Evolutionary conservation across 352 stramenopile genomes (phyloP), one percentile per base, ranked within the genome.

Genomic region (Phytophthora podocarpi): DNA sequence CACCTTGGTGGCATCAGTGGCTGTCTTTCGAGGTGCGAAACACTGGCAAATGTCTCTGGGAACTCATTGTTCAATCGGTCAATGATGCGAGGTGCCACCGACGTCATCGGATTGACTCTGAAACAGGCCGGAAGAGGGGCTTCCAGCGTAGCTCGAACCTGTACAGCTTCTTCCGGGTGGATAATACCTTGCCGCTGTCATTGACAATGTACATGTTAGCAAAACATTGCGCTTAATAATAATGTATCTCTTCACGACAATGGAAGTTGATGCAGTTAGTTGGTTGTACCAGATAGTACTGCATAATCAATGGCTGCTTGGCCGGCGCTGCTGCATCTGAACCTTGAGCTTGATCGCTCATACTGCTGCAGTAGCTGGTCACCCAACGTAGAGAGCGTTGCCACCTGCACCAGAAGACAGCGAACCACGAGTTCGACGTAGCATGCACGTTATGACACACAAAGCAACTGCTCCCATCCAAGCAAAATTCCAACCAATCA

Each of bases 211-310:
- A 41, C 39, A 32, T 46, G 56, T 43, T 4, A 41, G 28, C 12
- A 41, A n/a, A n/a, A n/a, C n/a, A n/a, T n/a, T n/a, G n/a, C n/a
- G n/a, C n/a, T n/a, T n/a, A n/a, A n/a, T n/a, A n/a, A n/a, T n/a
- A n/a, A n/a, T n/a, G n/a, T n/a, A n/a, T n/a, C n/a, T n/a, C n/a
- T n/a, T n/a, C n/a, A n/a, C n/a, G n/a, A n/a, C n/a, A n/a, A n/a
- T n/a, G n/a, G n/a, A 31, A 28, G 13, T n/a, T 18, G 30, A 53
- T n/a, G n/a, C 21, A 43, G 5, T 2, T 42, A 37, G n/a, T n/a
- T n/a, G n/a, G n/a, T n/a, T n/a, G 58, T 58, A 89, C 78, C 56
- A 92, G 31, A 49, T 92, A 92, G 57, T 90, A 92, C 56, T 90
- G 74, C 47, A 88, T 66, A 48, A 91, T 69, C 36, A 77, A 39